These are phyloP conservation scores for Trypanosoma brucei DNA, from an alignment of 208 protist genomes.

Conservation along the genomic window DNA sequence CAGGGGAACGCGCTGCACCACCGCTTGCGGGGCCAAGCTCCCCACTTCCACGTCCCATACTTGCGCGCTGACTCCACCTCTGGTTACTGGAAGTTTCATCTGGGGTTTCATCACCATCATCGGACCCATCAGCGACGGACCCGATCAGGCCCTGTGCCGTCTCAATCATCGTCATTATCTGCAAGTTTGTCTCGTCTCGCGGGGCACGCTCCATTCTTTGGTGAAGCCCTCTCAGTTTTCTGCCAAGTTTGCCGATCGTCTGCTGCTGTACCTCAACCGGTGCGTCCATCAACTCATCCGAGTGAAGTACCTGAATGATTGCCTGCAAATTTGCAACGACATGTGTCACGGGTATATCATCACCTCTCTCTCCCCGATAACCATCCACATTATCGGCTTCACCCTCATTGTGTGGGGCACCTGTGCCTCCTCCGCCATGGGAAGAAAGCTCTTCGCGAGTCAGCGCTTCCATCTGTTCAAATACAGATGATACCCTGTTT, in stretches of 20 bases:
- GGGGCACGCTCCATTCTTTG: constrained; percentile 14
- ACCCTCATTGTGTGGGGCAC: too few species aligned
- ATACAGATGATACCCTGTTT: constrained; percentile 16
- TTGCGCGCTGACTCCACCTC: not conserved
- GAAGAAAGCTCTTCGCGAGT: constrained; percentile 9
- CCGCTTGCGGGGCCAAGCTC: too few species aligned
- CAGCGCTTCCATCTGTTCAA: constrained; percentile 29
- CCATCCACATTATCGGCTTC: not conserved
- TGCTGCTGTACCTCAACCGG: constrained; percentile 7
- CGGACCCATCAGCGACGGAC: not conserved
- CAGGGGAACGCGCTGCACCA: not conserved
- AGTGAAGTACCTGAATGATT: constrained; percentile 33
- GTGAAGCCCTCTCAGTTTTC: constrained; percentile 12
- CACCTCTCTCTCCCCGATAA: not conserved
- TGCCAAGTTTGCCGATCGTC: constrained; percentile 2
- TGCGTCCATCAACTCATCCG: constrained; percentile 22
- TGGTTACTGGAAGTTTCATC: too few species aligned
- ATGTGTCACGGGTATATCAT: constrained; percentile 1
- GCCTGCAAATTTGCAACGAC: constrained; percentile 23
- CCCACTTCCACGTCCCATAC: constrained; percentile 5
- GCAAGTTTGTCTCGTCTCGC: constrained; percentile 15
- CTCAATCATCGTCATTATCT: constrained; percentile 17
- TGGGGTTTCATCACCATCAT: too few species aligned
- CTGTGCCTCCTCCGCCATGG: too few species aligned
- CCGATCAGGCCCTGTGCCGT: constrained; percentile 3